Evolutionary conservation across 768 basidiomycete species (phyloP).

Genomic region (Mycena alexandri): DNA sequence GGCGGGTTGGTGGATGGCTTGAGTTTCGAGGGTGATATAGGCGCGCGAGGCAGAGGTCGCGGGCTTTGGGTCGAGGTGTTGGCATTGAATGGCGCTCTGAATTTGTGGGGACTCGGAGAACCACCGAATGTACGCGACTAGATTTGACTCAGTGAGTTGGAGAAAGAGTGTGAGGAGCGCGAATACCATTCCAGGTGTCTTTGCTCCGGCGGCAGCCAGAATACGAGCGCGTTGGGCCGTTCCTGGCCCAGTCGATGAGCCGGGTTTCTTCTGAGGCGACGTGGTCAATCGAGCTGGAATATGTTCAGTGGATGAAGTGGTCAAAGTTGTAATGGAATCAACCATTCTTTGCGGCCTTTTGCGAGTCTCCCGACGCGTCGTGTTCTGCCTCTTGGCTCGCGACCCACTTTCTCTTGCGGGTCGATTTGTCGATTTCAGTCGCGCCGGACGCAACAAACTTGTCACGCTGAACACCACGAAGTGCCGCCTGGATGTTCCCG

Average conservation of each 20-base stretch:
- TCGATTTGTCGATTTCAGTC: slow-evolving; percentile 73
- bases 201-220: slow-evolving; percentile 51
- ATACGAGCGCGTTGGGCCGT: slow-evolving; percentile 63
- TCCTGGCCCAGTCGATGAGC: slow-evolving; percentile 64
- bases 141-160: not conserved
- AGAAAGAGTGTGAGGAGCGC: not conserved
- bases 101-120: slow-evolving; percentile 62
- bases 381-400: slow-evolving; percentile 69
- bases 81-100: slow-evolving; percentile 59
- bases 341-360: slow-evolving; percentile 75
- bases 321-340: slow-evolving; percentile 36
- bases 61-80: slow-evolving; percentile 46
- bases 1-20: slow-evolving; percentile 45
- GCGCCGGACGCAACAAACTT: slow-evolving; percentile 64
- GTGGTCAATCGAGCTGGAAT: slow-evolving; percentile 58
- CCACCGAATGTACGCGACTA: slow-evolving; percentile 48
- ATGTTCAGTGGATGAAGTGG: not conserved
- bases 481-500: slow-evolving; percentile 78
- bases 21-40: slow-evolving; percentile 56
- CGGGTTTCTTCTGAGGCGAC: slow-evolving; percentile 68
- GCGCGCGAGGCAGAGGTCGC: slow-evolving; percentile 28
- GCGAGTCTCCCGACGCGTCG: slow-evolving; percentile 55
- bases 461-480: slow-evolving; percentile 77
- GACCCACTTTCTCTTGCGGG: slow-evolving; percentile 84
- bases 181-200: slow-evolving; percentile 58